Percentiles rank a stretch among this genome's conserved stretches.
These are phyloP conservation scores for Aureobasidium melanogenum DNA, from an alignment of 2,329 filamentous ascomycete genomes.

Conservation along the genomic window DNA sequence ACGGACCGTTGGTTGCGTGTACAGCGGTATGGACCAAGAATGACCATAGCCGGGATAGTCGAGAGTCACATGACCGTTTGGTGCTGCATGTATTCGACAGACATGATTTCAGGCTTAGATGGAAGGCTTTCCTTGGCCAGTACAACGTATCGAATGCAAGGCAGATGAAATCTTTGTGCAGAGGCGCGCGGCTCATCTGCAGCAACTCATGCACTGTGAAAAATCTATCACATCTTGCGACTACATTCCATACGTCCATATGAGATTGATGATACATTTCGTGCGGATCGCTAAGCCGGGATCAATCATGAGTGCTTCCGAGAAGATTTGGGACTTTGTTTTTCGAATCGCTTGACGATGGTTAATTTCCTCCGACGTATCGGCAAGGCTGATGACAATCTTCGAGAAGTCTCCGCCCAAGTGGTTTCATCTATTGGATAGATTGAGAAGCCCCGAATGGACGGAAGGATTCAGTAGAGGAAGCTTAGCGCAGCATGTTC, in stretches of 20 bases:
- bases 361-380: neutral
- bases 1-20: neutral
- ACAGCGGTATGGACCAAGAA: neutral
- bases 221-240: neutral
- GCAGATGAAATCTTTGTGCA: neutral
- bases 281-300: neutral
- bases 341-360: neutral
- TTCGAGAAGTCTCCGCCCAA: conserved; percentile 7
- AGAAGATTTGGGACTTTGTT: neutral
- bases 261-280: neutral
- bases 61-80: neutral
- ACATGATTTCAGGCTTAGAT: neutral
- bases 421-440: neutral
- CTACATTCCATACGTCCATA: neutral
- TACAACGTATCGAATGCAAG: neutral
- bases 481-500: neutral
- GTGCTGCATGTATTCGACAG: neutral
- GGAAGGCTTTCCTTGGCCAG: neutral
- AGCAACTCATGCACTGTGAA: neutral
- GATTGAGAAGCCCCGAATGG: neutral
- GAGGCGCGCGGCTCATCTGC: neutral
- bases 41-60: neutral
- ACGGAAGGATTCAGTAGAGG: neutral
- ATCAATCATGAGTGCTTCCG: neutral
- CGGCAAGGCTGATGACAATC: conserved; percentile 7